Percentiles rank a stretch among this genome's conserved stretches.
phyloP scores from a whole-genome alignment of 352 stramenopile genomes.

The Phytophthora colocasiae region DNA sequence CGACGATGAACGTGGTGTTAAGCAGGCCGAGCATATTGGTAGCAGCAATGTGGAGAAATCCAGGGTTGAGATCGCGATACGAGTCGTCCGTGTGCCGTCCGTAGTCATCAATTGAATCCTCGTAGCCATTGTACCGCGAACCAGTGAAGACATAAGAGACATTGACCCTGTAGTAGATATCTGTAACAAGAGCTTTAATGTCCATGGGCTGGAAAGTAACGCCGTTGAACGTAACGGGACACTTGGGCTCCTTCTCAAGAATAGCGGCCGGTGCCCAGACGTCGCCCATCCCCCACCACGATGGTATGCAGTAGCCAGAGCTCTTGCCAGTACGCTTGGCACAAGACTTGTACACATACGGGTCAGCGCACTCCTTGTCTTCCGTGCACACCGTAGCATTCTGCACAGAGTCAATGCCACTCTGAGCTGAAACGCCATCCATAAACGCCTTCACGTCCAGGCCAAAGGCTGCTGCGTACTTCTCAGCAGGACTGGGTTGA shows the following conservation, averaged over 20 bases:
- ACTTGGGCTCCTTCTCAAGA: conserved; percentile 40
- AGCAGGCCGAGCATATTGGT: conserved; percentile 43
- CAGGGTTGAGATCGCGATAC: conserved; percentile 48
- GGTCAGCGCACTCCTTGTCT: conserved; percentile 19
- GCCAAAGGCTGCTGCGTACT: conserved; percentile 48
- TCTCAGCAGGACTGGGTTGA: conserved; percentile 39
- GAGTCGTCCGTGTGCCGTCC: conserved; percentile 35
- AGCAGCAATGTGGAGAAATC: conserved; percentile 45
- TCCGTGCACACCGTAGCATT: conserved; percentile 11
- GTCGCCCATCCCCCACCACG: conserved; percentile 44
- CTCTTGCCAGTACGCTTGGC: conserved; percentile 24
- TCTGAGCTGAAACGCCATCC: conserved; percentile 36
- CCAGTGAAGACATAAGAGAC: conserved; percentile 10
- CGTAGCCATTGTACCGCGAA: conserved; percentile 25
- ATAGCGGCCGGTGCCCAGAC: conserved; percentile 37
- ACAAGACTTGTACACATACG: conserved; percentile 22
- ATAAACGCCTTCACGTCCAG: conserved; percentile 41
- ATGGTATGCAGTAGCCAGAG: conserved; percentile 35
- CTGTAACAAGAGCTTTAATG: conserved; percentile 42
- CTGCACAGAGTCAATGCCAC: conserved; percentile 31
- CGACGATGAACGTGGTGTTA: conserved; percentile 46
- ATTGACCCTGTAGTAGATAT: conserved; percentile 33
- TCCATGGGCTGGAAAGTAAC: conserved; percentile 47
- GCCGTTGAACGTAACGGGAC: conserved; percentile 38
- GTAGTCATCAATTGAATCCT: conserved; percentile 35